Base-by-base conservation (phyloP, 805 yeast species). In the Isabelozyma pseudorhagii region DNA sequence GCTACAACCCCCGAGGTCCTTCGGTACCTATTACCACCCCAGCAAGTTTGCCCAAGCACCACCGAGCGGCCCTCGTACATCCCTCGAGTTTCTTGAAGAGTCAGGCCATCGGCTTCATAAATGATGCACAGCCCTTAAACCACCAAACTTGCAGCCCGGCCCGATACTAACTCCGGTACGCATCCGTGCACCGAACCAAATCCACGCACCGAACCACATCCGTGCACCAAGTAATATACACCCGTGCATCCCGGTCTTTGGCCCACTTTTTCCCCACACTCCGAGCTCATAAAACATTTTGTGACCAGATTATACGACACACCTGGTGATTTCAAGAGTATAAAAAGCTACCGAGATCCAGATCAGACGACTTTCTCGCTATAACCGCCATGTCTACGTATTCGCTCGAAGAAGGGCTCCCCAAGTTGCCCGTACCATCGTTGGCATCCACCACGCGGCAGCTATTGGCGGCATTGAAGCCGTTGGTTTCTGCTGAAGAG, bases 381-480 rank as follows among this genome's bases (percentile, higher is more conserved):
- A 15, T 31, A 5, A 13, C 34, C 15, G 17, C 10, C 8, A 53
- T 51, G 53, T 42, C 47, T 8, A 43, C 36, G 18, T 41, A 47
- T 25, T 77, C 81, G 1, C 78, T 69, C 53, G 84, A 81, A 54
- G 62, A 63, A 3, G 34, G 47, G 0, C 66, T 86, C 17, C 89
- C 90, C 0, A 65, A 63, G 36, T 68, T 87, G 18, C 91, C 91
- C 0, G 79, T 87, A 11, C 93, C 96, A 0, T 66, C 72, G 10
- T 59, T 86, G 4, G 50, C 64, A 1, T 57, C 75, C 2, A 82
- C 91, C 0, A 66, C 82, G 13, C 65, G 64, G 18, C 85, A 84
- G 57, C 64, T 85, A 11, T 66, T 82, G 29, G 67, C 70, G 5
- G 81, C 89, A 0, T 56, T 87, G 34, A 77, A 81, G 56, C 93